These are phyloP conservation scores for Fusarium virguliforme DNA, from an alignment of 2,329 filamentous ascomycete species.

Conservation along the genomic window DNA sequence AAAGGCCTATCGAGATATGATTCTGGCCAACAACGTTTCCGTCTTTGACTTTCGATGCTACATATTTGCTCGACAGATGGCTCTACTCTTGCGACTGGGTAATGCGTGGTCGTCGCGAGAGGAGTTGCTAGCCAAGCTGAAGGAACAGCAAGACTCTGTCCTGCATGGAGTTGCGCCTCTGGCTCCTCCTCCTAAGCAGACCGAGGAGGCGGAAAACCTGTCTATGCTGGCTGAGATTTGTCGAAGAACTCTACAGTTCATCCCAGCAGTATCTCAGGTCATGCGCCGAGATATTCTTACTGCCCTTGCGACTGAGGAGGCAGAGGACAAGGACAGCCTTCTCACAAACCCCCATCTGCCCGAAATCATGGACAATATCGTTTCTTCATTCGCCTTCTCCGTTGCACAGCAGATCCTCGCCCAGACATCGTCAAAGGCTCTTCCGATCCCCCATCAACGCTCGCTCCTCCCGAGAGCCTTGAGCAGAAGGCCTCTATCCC, in stretches of 20 bases:
- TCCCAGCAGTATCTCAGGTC: constrained; percentile 83
- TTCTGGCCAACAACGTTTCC: constrained; percentile 94
- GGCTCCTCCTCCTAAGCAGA: constrained; percentile 63
- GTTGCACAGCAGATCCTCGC: constrained; percentile 83
- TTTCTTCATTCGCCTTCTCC: constrained; percentile 84
- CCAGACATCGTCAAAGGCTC: constrained; percentile 79
- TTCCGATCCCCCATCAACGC: constrained; percentile 75
- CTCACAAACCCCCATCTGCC: constrained; percentile 58
- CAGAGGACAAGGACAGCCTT: constrained; percentile 56
- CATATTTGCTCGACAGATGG: constrained; percentile 90
- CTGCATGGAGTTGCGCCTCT: constrained; percentile 71
- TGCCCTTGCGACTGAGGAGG: constrained; percentile 66
- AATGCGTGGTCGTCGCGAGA: constrained; percentile 77
- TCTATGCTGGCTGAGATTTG: constrained; percentile 89
- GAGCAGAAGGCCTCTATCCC: constrained; percentile 76
- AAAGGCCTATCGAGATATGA: constrained; percentile 92
- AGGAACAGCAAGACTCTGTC: constrained; percentile 73
- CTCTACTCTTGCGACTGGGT: constrained; percentile 85
- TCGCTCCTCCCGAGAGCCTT: constrained; percentile 63
- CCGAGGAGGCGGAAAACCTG: constrained; percentile 80
- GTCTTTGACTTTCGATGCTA: constrained; percentile 96
- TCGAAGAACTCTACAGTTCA: constrained; percentile 85
- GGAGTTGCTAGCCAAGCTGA: constrained; percentile 74
- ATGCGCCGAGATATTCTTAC: constrained; percentile 83
- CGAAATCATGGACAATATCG: constrained; percentile 79